These are phyloP conservation scores for Arthroderma uncinatum DNA, from an alignment of 2,329 filamentous ascomycete species.

Conservation along the genomic window DNA sequence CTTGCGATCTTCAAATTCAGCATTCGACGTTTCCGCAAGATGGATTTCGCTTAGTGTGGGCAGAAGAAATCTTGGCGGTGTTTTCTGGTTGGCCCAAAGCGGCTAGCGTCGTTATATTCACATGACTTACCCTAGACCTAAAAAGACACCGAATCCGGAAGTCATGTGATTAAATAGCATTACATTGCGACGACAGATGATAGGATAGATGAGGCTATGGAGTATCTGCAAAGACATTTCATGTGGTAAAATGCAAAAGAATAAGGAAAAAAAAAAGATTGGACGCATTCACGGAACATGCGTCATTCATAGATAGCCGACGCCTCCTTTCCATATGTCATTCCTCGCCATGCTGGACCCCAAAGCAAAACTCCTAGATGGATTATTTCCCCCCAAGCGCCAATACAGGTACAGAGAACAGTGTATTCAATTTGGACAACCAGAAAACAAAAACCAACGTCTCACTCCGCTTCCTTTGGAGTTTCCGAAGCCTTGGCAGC, in stretches of 20 bases:
- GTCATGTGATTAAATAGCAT: not conserved
- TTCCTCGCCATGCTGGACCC: conserved; percentile 11
- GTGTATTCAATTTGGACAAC: conserved; percentile 1
- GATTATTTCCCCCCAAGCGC: conserved; percentile 7
- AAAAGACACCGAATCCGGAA: not conserved
- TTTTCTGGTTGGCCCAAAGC: conserved; percentile 19
- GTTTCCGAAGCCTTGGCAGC: conserved; percentile 11
- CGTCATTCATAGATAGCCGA: conserved; percentile 5
- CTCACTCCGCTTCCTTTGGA: conserved; percentile 13
- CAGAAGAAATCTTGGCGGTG: conserved; percentile 33
- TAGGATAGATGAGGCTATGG: not conserved
- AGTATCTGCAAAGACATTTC: not conserved
- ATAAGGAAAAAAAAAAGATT: not conserved
- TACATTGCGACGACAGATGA: not conserved
- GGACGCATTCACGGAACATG: not conserved
- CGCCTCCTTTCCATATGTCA: conserved; percentile 6
- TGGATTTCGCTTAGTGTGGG: conserved; percentile 37
- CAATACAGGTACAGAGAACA: conserved; percentile 4
- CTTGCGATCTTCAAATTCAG: conserved; percentile 6
- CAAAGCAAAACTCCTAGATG: conserved; percentile 6
- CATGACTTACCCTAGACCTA: conserved; percentile 31
- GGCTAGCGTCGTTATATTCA: conserved; percentile 3
- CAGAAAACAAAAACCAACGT: not conserved
- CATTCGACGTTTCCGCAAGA: conserved; percentile 5
- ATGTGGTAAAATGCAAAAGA: not conserved